Evolutionary conservation across 495 filamentous ascomycete species (phyloP).

Genomic region (Neurospora sp.): DNA sequence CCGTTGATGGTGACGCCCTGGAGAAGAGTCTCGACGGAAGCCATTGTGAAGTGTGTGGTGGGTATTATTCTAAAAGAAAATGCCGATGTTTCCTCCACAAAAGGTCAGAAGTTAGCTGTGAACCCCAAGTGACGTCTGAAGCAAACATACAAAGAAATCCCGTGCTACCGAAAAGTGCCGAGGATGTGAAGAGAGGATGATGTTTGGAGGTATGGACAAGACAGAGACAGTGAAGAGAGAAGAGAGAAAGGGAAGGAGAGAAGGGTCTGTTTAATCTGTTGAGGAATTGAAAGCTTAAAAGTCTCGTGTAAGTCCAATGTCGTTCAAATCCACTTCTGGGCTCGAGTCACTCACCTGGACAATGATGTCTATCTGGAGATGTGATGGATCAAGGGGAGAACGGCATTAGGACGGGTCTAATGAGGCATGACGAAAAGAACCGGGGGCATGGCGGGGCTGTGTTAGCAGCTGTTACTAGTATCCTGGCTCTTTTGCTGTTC

Average conservation of each 20-base stretch:
- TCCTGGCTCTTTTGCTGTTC: neutral
- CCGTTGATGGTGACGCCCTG: slow-evolving; percentile 84
- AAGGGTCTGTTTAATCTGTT: neutral
- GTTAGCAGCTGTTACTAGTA: neutral
- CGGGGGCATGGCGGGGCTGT: neutral
- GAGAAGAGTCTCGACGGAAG: slow-evolving; percentile 61
- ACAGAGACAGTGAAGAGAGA: neutral
- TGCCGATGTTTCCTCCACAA: neutral
- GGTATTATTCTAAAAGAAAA: neutral
- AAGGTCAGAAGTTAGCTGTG: neutral
- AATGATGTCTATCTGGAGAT: neutral
- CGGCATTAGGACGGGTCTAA: neutral
- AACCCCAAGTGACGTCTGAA: neutral
- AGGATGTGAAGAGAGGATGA: slow-evolving; percentile 5
- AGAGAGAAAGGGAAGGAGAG: neutral
- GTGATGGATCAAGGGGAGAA: neutral
- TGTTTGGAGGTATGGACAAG: neutral
- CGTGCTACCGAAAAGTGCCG: slow-evolving; percentile 1
- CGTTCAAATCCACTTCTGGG: neutral
- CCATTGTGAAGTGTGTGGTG: slow-evolving; percentile 42
- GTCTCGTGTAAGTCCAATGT: neutral
- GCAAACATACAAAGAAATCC: neutral
- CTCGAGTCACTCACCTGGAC: neutral
- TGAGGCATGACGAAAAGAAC: slow-evolving; percentile 1
- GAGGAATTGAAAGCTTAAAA: neutral